Percentiles rank a stretch among this genome's conserved stretches.
These are phyloP conservation scores for Schizophyllum amplum DNA, from an alignment of 1,284 basidiomycete species.

Conservation along the genomic window DNA sequence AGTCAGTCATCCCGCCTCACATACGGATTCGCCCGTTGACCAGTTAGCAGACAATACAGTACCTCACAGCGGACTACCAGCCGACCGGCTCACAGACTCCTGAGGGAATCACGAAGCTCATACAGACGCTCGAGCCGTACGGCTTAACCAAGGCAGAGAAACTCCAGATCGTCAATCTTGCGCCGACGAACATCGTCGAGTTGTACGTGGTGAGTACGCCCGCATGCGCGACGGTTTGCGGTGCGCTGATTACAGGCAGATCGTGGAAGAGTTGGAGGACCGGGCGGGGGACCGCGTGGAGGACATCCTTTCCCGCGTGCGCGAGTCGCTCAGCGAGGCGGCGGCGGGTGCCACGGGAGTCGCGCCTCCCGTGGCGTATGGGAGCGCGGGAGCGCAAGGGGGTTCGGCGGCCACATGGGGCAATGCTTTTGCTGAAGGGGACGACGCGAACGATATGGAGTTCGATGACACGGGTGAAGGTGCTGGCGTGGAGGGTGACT, in stretches of 20 bases:
- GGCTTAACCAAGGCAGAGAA: constrained; percentile 87
- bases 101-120: constrained; percentile 57
- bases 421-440: not conserved
- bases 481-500: constrained; percentile 59
- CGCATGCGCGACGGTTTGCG: not conserved
- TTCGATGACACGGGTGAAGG: constrained; percentile 66
- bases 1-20: constrained; percentile 33
- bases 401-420: not conserved
- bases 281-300: constrained; percentile 66
- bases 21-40: not conserved
- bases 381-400: not conserved
- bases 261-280: constrained; percentile 86
- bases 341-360: constrained; percentile 3
- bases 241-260: constrained; percentile 34
- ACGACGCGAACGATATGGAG: constrained; percentile 14
- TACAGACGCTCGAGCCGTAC: constrained; percentile 58
- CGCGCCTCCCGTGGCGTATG: not conserved
- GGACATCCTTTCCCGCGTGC: constrained; percentile 56
- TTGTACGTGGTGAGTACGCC: constrained; percentile 78
- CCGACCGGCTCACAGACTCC: constrained; percentile 63
- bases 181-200: constrained; percentile 76
- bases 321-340: constrained; percentile 34
- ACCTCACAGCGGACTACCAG: constrained; percentile 68
- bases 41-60: constrained; percentile 64
- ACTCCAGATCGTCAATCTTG: constrained; percentile 84